These are phyloP conservation scores for Phytophthora sp. DNA, from an alignment of 352 stramenopile genomes.

Conservation along the genomic window DNA sequence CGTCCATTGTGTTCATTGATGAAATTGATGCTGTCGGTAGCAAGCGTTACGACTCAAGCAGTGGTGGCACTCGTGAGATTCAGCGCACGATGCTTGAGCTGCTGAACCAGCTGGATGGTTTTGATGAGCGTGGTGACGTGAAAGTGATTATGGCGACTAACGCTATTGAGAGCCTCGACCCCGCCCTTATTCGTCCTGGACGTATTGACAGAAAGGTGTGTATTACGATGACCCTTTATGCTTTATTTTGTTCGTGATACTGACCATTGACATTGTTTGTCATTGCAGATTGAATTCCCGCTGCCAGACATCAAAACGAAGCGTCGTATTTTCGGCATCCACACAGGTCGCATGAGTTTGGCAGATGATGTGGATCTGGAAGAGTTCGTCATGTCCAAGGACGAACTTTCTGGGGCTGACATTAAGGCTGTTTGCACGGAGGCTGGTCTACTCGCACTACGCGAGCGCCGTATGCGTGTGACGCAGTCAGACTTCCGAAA, in stretches of 20 bases:
- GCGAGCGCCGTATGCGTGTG: conserved; percentile 99
- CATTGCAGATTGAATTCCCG: conserved; percentile 98
- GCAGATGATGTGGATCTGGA: conserved; percentile 99
- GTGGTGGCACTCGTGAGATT: conserved; percentile 98
- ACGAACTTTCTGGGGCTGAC: conserved; percentile 99
- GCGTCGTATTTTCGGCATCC: conserved; percentile 99
- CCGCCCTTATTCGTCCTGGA: conserved; percentile 98
- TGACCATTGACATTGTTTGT: conserved; percentile 16
- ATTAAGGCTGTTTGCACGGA: conserved; percentile 99
- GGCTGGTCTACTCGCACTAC: conserved; percentile 98
- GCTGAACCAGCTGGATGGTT: conserved; percentile 99
- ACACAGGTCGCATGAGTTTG: conserved; percentile 98
- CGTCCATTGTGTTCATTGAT: conserved; percentile 99
- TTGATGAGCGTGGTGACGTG: conserved; percentile 99
- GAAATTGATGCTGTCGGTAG: conserved; percentile 99
- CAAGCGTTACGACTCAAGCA: conserved; percentile 99
- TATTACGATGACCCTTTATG: not conserved
- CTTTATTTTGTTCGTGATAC: not conserved
- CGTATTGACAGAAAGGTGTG: conserved; percentile 99
- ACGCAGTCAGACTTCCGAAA: conserved; percentile 99
- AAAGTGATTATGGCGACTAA: conserved; percentile 99
- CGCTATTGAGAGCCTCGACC: conserved; percentile 98
- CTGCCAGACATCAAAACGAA: conserved; percentile 99
- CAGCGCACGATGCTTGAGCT: conserved; percentile 99
- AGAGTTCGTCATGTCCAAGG: conserved; percentile 99